Conservation (phyloP, 2,329 filamentous ascomycete species). For the Penicillium sp. region DNA sequence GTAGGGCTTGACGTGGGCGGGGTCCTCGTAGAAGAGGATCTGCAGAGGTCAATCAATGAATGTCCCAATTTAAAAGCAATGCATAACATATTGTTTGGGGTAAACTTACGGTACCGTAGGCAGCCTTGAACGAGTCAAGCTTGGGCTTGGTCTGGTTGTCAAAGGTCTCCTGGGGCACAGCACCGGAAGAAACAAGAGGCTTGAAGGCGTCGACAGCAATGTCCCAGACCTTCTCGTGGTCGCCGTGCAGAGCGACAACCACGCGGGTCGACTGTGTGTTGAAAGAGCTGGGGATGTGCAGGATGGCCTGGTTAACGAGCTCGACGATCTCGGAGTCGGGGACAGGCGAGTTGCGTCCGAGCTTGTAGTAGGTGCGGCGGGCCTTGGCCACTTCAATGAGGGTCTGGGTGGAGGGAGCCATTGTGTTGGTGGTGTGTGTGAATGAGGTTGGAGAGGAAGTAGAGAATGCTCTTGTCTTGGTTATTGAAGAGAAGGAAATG, state of each 20-base stretch:
- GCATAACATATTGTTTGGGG: not conserved
- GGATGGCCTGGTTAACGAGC: constrained; percentile 49
- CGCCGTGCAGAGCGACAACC: constrained; percentile 71
- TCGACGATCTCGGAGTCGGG: constrained; percentile 34
- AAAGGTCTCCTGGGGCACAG: constrained; percentile 52
- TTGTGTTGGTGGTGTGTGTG: constrained; percentile 4
- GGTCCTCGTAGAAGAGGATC: constrained; percentile 83
- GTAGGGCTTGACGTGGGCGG: constrained; percentile 60
- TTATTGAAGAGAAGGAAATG: not conserved
- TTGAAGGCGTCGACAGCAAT: constrained; percentile 62
- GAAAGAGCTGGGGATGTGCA: constrained; percentile 74
- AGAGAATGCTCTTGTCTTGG: constrained; percentile 3
- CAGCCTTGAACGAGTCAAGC: constrained; percentile 62
- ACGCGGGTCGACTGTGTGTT: constrained; percentile 81
- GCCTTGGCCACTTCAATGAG: constrained; percentile 30
- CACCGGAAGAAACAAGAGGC: constrained; percentile 59
- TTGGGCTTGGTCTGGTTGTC: constrained; percentile 44
- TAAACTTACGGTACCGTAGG: constrained; percentile 67
- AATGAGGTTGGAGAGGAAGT: not conserved
- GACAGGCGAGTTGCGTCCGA: constrained; percentile 32
- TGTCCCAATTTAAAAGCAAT: not conserved
- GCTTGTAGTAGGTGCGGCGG: constrained; percentile 35
- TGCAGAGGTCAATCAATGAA: constrained; percentile 11
- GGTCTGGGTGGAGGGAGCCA: constrained; percentile 18
- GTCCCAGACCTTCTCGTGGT: constrained; percentile 88